Evolutionary conservation across 805 yeast genomes (phyloP), one percentile per base, ranked within the genome.

Genomic region (Candida yuanshanica): DNA sequence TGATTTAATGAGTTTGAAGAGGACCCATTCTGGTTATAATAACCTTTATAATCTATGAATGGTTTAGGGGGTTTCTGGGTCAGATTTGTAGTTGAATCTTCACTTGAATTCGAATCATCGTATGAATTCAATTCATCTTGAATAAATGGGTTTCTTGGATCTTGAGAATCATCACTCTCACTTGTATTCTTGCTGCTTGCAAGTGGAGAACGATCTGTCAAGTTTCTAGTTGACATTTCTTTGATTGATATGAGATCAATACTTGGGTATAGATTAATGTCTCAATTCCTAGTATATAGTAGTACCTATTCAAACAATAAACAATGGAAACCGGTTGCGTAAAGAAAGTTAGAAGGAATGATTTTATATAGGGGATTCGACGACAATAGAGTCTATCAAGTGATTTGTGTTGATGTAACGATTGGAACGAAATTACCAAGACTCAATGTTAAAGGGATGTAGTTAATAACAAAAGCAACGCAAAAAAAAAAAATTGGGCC

Each of bases 41-140:
- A 68, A 1, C 70, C 72, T 21, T 64, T 60, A 45, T 70, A 70
- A 24, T 63, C 65, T 37, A 66, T 61, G 48, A 62, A 70, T 22
- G 71, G 70, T 23, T 63, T 56, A 7, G 48, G 10, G 5, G 46
- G 45, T 20, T 46, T 53, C 32, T 42, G 44, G 3, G 39, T 32
- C 17, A 38, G 34, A 11, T 36, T 35, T 10, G 44, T 39, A 2
- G 44, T 38, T 1, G 55, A 50, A 33, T 52, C 55, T 36, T 45
- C 50, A 42, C 53, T 42, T 42, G 45, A 44, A 33, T 44, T 47
- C 2, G 55, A 51, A 11, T 49, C 54, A 23, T 53, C 56, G 14
- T 44, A 45, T 0, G 62, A 58, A 45, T 44, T 55, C 16, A 38
- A 32, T 27, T 53, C 62, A 17, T 53, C 60, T 20, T 53, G 56